Evolutionary conservation across 192 early-diverging fungal species (phyloP), one percentile per base, ranked within the genome.

Genomic region (Umbelopsis isabellina): DNA sequence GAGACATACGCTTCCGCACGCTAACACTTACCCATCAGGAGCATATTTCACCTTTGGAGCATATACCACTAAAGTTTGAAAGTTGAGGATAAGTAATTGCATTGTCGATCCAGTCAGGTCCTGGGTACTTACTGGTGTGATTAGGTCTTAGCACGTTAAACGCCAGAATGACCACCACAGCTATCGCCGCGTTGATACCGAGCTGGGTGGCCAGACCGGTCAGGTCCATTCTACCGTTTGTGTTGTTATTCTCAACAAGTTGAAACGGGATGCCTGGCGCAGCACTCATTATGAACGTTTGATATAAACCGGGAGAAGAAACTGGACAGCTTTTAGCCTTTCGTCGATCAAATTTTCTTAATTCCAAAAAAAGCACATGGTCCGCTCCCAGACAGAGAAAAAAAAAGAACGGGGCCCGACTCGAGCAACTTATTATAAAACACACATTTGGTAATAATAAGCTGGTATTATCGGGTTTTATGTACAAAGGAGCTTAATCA

Each of bases 131-230:
- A 80, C 79, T 80, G 77, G 82, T 84, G 80, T 91, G 89, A 27
- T 77, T 81, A 4, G 87, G 88, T 12, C 89, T 84, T 18, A 91
- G 67, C 13, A 87, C 67, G 9, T 80, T 78, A 76, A 91, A 91
- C 15, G 83, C 55, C 21, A 89, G 44, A 20, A 88, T 76, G 64
- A 85, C 76, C 45, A 77, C 85, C 49, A 83, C 79, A 58, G 84
- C 75, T 16, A 88, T 76, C 25, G 79, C 89, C 51, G 79, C 52
- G 52, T 87, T 90, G 37, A 90, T 85, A 23, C 82, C 87, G 1
- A 83, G 77, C 79, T 90, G 89, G 44, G 81, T 80, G 44, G 80
- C 73, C 50, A 90, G 76, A 77, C 89, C 89, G 25, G 79, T 71
- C 8, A 90, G 76, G 2, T 61, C 55, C 55, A 61, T 61, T 37